Percentiles rank a stretch among this genome's conserved stretches.
Evolutionary conservation across 805 yeast species (phyloP).

Genomic region (Starmerella potacharoeniae): DNA sequence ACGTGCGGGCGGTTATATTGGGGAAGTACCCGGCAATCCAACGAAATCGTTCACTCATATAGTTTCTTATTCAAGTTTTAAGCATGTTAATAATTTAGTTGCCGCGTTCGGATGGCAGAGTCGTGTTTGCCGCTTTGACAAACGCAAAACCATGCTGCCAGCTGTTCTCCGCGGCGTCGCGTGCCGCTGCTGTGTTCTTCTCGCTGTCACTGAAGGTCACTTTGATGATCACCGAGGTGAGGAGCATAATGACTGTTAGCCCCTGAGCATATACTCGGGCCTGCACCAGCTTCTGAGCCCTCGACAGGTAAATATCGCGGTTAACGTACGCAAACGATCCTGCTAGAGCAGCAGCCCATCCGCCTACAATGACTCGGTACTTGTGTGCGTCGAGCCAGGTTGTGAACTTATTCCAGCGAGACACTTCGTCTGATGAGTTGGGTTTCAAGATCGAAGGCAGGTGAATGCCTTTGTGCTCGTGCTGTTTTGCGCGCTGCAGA

Average conservation of each 20-base stretch:
- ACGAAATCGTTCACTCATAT: no score
- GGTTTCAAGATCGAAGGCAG: not conserved
- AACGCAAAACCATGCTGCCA: conserved; percentile 17
- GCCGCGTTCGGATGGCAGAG: not conserved
- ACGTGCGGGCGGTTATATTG: no score
- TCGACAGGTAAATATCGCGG: conserved; percentile 60
- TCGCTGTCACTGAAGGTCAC: conserved; percentile 7
- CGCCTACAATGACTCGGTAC: conserved; percentile 43
- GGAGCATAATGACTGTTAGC: conserved; percentile 55
- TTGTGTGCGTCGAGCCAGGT: conserved; percentile 15
- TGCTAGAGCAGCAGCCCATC: conserved; percentile 71
- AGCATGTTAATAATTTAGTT: not conserved
- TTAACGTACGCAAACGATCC: conserved; percentile 70
- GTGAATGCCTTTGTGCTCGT: not conserved
- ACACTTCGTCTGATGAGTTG: not conserved
- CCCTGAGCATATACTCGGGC: conserved; percentile 90
- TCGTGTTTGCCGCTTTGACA: conserved; percentile 9
- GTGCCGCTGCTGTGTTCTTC: conserved; percentile 4
- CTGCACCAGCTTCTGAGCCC: conserved; percentile 70
- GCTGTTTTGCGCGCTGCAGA: conserved; percentile 35
- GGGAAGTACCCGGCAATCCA: no score
- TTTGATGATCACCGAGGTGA: conserved; percentile 33
- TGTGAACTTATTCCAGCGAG: not conserved
- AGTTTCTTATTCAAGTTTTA: no score
- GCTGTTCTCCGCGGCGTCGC: conserved; percentile 7